Conservation (phyloP, 2,329 filamentous ascomycete species). For the Chlorencoelia australis region DNA sequence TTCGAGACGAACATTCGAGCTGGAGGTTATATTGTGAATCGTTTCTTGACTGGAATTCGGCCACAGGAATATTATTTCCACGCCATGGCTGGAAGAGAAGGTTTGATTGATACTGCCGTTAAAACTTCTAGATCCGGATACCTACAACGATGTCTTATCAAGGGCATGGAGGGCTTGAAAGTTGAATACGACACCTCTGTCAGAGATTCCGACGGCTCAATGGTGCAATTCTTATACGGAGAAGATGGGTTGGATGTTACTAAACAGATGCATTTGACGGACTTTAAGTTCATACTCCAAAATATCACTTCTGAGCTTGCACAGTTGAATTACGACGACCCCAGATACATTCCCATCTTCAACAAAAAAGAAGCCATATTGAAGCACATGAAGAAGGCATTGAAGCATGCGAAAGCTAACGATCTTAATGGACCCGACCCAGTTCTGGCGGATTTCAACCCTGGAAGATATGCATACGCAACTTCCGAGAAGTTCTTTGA, state of each 20-base stretch:
- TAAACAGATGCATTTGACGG: conserved; percentile 81
- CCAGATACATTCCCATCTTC: conserved; percentile 48
- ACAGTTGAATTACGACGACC: conserved; percentile 56
- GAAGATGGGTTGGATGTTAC: conserved; percentile 92
- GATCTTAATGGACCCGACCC: conserved; percentile 54
- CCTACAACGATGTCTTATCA: conserved; percentile 91
- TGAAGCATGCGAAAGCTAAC: conserved; percentile 57
- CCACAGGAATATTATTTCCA: conserved; percentile 99
- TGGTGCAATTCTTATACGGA: conserved; percentile 93
- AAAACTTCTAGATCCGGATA: conserved; percentile 97
- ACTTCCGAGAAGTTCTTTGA: conserved; percentile 81
- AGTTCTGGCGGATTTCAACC: conserved; percentile 60
- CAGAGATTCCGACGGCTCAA: conserved; percentile 81
- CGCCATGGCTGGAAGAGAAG: conserved; percentile 97
- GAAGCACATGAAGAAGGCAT: conserved; percentile 64
- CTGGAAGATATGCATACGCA: conserved; percentile 69
- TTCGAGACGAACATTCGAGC: conserved; percentile 85
- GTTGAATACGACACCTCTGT: conserved; percentile 93
- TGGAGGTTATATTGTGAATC: conserved; percentile 86
- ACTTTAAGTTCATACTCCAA: conserved; percentile 83
- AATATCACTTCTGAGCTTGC: conserved; percentile 76
- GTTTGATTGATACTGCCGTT: conserved; percentile 96
- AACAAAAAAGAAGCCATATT: conserved; percentile 54
- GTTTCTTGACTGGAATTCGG: conserved; percentile 94
- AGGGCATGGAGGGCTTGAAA: conserved; percentile 91